Evolutionary conservation across 129 eudicot species (phyloP), one percentile per base, ranked within the genome.

Genomic region (Tagetes erecta): DNA sequence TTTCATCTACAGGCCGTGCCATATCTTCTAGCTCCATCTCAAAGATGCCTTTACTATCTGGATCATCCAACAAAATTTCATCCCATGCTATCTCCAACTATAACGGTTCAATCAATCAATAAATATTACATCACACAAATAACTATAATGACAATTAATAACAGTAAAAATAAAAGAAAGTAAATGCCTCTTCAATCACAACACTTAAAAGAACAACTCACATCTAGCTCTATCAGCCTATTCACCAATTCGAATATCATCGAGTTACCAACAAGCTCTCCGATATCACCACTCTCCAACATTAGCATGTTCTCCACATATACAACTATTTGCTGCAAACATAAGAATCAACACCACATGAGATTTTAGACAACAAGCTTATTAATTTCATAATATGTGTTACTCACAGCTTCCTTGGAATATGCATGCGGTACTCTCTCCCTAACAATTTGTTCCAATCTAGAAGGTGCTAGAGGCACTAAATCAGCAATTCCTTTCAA

Each of bases 81-180:
- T 91, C 96, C 98, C 98, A 94, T 42, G 86, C 85, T 73, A 94
- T 88, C 75, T 88, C 91, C 86, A 90, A 81, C 98, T 93, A 76
- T 55, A 84, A 64, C 75, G 71, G 34, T 30, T 72, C 72, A 71
- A 27, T 11, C 20, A 36, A 55, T 80, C 55, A 39, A 68, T 49
- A 38, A 55, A 55, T 13, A 70, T 38, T 2, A 63, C 46, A n/a
- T 12, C 11, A 5, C 68, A 37, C 0, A 5, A 37, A 37, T 59
- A 34, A 56, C 7, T 27, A 56, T 2, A 36, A 62, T 36, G 42
- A 34, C 36, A 35, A 58, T 58, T 58, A 31, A 6, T 9, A 31
- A 58, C 33, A 30, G 7, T 31, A 31, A 9, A 30, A 62, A 36
- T 62, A 8, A 36, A 2, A 13, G 38, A 13, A 37, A 56, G 51